A percentile compares a stretch with the other conserved stretches of the same genome.
Evolutionary conservation across 306 rosid species (phyloP).

Genomic region (Pachyrhizus erosus): DNA sequence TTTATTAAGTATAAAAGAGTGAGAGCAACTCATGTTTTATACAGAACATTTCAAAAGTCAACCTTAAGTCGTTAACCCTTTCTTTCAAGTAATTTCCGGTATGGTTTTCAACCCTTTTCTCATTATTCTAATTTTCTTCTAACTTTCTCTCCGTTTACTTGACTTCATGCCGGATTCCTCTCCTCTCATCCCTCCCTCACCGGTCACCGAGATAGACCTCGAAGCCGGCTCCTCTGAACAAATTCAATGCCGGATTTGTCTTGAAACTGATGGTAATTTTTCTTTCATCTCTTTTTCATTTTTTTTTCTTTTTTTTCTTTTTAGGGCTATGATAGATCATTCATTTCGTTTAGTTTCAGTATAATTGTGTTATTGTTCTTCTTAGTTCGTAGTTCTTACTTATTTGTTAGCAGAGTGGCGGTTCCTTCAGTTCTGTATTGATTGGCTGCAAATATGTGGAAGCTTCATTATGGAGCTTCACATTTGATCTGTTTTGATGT

Average conservation of each 20-base stretch:
- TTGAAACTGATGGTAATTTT: constrained; percentile 75
- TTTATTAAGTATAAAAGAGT: too few relatives aligned
- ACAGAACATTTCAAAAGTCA: not conserved
- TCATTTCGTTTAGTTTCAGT: not conserved
- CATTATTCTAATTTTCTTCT: not conserved
- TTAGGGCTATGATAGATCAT: not conserved
- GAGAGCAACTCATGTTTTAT: not conserved
- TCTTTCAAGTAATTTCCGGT: not conserved
- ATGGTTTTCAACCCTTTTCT: not conserved
- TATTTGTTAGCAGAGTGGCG: not conserved
- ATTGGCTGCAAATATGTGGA: not conserved
- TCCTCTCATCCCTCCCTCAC: constrained; percentile 63
- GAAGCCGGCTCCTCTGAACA: constrained; percentile 83
- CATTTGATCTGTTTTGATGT: not conserved
- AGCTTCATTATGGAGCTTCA: not conserved
- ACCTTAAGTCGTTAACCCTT: not conserved
- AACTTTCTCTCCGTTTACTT: constrained; percentile 1
- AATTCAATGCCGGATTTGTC: constrained; percentile 88
- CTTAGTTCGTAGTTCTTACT: not conserved
- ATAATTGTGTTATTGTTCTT: not conserved
- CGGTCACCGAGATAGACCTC: constrained; percentile 77
- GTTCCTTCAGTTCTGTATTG: not conserved
- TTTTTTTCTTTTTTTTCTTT: constrained; percentile 4
- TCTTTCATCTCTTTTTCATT: not conserved
- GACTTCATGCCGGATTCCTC: constrained; percentile 60